Evolutionary conservation across 208 protist species (phyloP).

Genomic region (Herpetomonas tarakana): DNA sequence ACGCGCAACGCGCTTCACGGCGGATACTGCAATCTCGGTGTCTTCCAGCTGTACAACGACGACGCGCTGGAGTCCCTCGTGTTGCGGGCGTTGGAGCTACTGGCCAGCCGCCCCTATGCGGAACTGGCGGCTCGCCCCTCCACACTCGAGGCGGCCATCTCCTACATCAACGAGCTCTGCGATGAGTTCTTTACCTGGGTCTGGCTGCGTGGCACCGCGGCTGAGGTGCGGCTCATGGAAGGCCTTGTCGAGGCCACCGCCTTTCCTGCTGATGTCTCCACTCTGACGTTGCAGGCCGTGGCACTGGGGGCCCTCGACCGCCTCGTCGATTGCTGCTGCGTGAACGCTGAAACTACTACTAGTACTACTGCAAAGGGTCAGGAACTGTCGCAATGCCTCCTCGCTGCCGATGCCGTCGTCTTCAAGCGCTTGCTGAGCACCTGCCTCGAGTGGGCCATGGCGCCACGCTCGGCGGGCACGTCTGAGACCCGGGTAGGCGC

Average conservation of each 20-base stretch:
- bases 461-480: slow-evolving; percentile 13
- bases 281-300: slow-evolving; percentile 20
- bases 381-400: slow-evolving; percentile 19
- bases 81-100: slow-evolving; percentile 27
- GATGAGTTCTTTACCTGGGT: slow-evolving; percentile 46
- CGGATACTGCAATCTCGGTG: slow-evolving; percentile 57
- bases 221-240: slow-evolving; percentile 31
- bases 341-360: slow-evolving; percentile 13
- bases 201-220: slow-evolving; percentile 23
- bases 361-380: slow-evolving; percentile 16
- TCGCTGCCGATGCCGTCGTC: slow-evolving; percentile 19
- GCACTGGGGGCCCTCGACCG: slow-evolving; percentile 24
- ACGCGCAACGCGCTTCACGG: slow-evolving; percentile 43
- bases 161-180: slow-evolving; percentile 31
- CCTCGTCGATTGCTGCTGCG: slow-evolving; percentile 25
- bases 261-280: slow-evolving; percentile 20
- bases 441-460: slow-evolving; percentile 29
- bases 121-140: slow-evolving; percentile 35
- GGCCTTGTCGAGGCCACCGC: slow-evolving; percentile 43
- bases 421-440: slow-evolving; percentile 37
- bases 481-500: neutral
- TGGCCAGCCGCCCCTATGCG: slow-evolving; percentile 16
- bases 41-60: slow-evolving; percentile 51
- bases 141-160: slow-evolving; percentile 26
- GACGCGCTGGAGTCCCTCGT: slow-evolving; percentile 28